Percentiles rank a stretch among this genome's conserved stretches.
Evolutionary conservation across 2,329 filamentous ascomycete species (phyloP).

Genomic region (Aspergillus sojae): DNA sequence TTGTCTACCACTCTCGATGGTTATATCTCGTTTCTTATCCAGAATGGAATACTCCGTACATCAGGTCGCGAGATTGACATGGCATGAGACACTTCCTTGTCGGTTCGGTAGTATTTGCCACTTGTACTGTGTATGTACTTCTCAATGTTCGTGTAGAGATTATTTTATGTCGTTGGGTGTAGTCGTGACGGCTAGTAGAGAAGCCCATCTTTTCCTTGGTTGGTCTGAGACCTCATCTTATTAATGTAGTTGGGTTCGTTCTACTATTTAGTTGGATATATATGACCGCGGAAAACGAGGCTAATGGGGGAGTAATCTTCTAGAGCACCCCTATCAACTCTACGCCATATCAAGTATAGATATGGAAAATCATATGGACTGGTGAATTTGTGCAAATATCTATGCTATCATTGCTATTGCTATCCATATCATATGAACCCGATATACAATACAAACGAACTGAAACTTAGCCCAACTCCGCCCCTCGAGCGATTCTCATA

Average conservation of each 20-base stretch:
- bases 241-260: too few species aligned
- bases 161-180: too few species aligned
- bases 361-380: neutral
- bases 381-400: neutral
- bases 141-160: too few species aligned
- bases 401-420: neutral
- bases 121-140: neutral
- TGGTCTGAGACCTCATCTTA: too few species aligned
- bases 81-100: neutral
- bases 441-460: conserved; percentile 7
- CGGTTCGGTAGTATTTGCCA: neutral
- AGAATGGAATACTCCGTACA: too few species aligned
- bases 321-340: neutral
- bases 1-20: neutral
- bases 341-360: neutral
- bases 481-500: conserved; percentile 7
- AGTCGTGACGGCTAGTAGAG: too few species aligned
- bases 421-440: conserved; percentile 1
- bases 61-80: neutral
- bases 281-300: neutral
- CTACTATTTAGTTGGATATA: too few species aligned
- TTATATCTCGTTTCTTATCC: neutral
- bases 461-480: conserved; percentile 9
- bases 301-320: too few species aligned
- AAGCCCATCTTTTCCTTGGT: too few species aligned